Base-by-base conservation (phyloP, 2,329 filamentous ascomycete species). In the Cadophora sp. region DNA sequence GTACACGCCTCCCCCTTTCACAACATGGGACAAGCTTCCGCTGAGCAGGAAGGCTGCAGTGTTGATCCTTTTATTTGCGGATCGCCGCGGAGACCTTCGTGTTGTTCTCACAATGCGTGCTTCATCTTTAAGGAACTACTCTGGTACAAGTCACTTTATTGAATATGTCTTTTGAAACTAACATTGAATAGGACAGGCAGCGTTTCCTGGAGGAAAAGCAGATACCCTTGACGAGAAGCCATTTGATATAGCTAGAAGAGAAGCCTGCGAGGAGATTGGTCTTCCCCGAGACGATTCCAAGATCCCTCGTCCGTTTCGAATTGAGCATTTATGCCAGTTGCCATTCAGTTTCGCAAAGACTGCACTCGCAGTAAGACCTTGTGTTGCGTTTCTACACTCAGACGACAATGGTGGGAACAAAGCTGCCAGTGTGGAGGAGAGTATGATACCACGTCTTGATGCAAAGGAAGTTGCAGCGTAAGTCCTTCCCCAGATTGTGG, bases 201-300 rank as follows among this genome's bases (percentile, higher is more conserved):
- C 94, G 40, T 88, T 97, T 64, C 93, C 94, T 0, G 93, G 93
- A 63, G 94, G 93, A 73, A 92, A 89, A 81, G 90, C 85, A 56
- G 88, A 91, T 73, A 81, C 79, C 2, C 71, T 81, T 3, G 79
- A 83, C 31, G 87, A 91, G 75, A 87, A 86, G n/a, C 85, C 88
- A 11, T 90, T 87, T 87, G 87, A 94, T 76, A 97, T 94, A 62
- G 94, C 95, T 9, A 89, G 95, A 26, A 89, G 95, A 71, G 95
- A 98, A 83, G 94, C 95, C 0, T 92, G 87, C 79, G 95, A 98
- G 79, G 95, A 98, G 79, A 97, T 98, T 72, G 95, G 95, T 1
- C 88, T 98, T 2, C 92, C 95, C 1, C 84, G 90, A 76, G 85
- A 89, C 73, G 88, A 94, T 76, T 75, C 78, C 67, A 87, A 87